A percentile compares a stretch with the other conserved stretches of the same genome.
phyloP scores from a whole-genome alignment of 495 filamentous ascomycete species.

The Emericellopsis terricola region DNA sequence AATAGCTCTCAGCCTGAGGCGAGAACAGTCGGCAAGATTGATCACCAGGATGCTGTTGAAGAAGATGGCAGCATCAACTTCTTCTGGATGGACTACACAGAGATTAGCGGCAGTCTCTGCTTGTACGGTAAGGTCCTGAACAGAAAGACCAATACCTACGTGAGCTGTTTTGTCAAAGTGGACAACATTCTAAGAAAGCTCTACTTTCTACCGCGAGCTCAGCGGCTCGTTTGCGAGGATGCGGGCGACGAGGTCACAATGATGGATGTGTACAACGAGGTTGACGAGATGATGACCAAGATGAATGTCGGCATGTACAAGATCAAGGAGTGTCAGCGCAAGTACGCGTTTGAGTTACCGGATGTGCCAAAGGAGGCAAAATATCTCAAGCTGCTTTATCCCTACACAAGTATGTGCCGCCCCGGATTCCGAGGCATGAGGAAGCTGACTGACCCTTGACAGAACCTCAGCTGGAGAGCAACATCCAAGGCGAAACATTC shows the following conservation, averaged over 20 bases:
- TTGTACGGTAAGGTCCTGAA: slow-evolving; percentile 94
- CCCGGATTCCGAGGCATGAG: neutral
- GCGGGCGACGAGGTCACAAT: slow-evolving; percentile 73
- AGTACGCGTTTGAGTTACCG: slow-evolving; percentile 88
- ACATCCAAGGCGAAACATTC: slow-evolving; percentile 65
- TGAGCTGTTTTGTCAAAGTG: slow-evolving; percentile 89
- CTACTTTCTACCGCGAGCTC: slow-evolving; percentile 75
- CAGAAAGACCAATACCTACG: slow-evolving; percentile 57
- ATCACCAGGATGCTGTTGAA: slow-evolving; percentile 65
- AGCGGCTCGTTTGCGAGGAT: slow-evolving; percentile 38
- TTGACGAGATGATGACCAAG: slow-evolving; percentile 67
- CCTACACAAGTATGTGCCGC: slow-evolving; percentile 42
- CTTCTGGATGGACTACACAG: slow-evolving; percentile 95
- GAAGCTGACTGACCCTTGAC: slow-evolving; percentile 7
- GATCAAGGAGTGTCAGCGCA: slow-evolving; percentile 74
- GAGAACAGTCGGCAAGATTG: slow-evolving; percentile 55
- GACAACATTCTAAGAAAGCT: slow-evolving; percentile 89
- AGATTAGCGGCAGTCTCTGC: slow-evolving; percentile 80
- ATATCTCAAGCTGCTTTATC: slow-evolving; percentile 86
- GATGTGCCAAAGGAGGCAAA: slow-evolving; percentile 75
- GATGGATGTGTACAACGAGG: slow-evolving; percentile 78
- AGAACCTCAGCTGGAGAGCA: slow-evolving; percentile 43
- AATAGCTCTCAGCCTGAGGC: slow-evolving; percentile 41
- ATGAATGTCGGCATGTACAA: slow-evolving; percentile 76
- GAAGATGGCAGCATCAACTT: slow-evolving; percentile 80